These are phyloP conservation scores for Termitomyces sp. DNA, from an alignment of 768 basidiomycete species.

Conservation along the genomic window DNA sequence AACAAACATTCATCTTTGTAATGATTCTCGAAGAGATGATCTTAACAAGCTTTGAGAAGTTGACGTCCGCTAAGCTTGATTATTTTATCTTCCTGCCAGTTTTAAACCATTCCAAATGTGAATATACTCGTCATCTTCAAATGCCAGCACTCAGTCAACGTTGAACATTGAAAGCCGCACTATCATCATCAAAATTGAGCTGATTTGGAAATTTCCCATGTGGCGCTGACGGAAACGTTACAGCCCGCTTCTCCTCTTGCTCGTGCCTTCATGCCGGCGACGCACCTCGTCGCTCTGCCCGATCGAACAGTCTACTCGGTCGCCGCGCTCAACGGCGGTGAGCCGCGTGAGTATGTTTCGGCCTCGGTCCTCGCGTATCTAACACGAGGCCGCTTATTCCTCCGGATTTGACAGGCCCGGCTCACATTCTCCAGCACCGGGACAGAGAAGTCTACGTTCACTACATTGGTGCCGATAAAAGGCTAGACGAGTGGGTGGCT, in stretches of 20 bases:
- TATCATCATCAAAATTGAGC: background rate
- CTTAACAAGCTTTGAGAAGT: background rate
- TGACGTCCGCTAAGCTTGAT: background rate
- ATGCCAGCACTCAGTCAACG: background rate
- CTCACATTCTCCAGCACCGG: constrained; percentile 51
- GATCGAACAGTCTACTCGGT: constrained; percentile 28
- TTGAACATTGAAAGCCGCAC: background rate
- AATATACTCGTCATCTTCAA: background rate
- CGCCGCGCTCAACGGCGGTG: constrained; percentile 30
- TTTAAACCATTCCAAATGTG: background rate
- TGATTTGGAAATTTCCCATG: constrained; percentile 1
- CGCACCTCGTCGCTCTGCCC: constrained; percentile 24
- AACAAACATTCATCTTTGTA: background rate
- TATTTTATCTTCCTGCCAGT: background rate
- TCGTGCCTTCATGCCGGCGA: constrained; percentile 23
- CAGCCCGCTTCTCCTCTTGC: background rate
- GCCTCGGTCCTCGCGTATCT: constrained; percentile 12
- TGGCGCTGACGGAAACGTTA: constrained; percentile 8
- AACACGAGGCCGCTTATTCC: constrained; percentile 13
- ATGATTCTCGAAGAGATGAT: background rate
- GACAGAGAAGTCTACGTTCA: constrained; percentile 64
- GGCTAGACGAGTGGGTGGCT: constrained; percentile 73
- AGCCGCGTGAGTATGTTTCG: constrained; percentile 14
- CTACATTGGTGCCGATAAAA: constrained; percentile 66
- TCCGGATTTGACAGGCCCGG: constrained; percentile 34